A percentile compares a stretch with the other conserved stretches of the same genome.
Evolutionary conservation across 2,329 filamentous ascomycete genomes (phyloP).

Genomic region (Aspergillus japonicus): DNA sequence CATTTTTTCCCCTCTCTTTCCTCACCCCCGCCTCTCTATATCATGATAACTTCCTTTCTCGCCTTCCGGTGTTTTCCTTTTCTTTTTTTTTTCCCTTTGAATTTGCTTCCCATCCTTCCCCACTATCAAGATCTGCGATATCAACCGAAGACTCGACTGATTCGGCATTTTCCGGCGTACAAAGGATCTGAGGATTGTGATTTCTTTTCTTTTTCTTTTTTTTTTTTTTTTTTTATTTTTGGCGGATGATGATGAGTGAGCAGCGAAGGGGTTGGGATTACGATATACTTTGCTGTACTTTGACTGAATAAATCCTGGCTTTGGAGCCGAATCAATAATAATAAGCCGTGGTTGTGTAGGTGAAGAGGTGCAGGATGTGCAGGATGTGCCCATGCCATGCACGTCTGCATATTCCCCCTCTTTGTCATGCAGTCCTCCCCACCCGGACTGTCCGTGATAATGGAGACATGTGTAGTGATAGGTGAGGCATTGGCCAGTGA

Average conservation of each 20-base stretch:
- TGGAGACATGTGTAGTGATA: not conserved
- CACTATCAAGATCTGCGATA: constrained; percentile 14
- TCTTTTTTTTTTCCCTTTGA: constrained; percentile 9
- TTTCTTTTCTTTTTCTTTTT: constrained; percentile 7
- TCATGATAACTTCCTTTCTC: not conserved
- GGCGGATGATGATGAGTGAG: not conserved
- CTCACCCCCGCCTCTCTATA: not conserved
- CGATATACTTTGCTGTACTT: not conserved
- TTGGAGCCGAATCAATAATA: not conserved
- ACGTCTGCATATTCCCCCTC: not conserved
- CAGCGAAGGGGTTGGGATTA: not conserved
- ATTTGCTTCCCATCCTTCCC: constrained; percentile 7
- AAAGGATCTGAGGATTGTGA: constrained; percentile 19
- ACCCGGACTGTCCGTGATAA: not conserved
- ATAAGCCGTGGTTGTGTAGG: too few species aligned
- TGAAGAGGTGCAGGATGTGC: too few species aligned
- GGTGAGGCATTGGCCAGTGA: not conserved
- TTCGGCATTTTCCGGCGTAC: constrained; percentile 29
- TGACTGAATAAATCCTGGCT: not conserved
- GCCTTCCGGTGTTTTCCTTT: constrained; percentile 2
- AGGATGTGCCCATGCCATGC: not conserved
- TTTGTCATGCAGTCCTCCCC: not conserved
- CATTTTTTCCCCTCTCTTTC: not conserved
- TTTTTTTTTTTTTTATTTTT: constrained; percentile 8
- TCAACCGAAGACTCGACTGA: constrained; percentile 19